Evolutionary conservation across 768 basidiomycete species (phyloP).

Genomic region (Cystofilobasidium bisporidii): DNA sequence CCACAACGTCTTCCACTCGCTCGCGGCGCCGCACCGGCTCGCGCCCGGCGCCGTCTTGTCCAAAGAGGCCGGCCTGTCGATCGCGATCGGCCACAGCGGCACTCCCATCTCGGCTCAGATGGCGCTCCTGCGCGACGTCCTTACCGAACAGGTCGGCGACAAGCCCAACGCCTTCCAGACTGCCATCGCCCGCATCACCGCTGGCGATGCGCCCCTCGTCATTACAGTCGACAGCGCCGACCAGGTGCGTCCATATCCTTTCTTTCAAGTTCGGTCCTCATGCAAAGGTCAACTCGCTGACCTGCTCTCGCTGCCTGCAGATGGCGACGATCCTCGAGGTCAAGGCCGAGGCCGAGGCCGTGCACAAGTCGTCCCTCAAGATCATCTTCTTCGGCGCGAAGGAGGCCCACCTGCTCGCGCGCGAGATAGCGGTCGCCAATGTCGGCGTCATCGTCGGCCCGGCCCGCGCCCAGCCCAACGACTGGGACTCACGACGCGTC

Average conservation of each 20-base stretch:
- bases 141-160: constrained; percentile 31
- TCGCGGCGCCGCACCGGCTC: background rate
- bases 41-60: constrained; percentile 39
- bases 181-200: background rate
- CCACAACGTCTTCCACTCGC: constrained; percentile 51
- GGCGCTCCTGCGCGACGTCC: constrained; percentile 45
- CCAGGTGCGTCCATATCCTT: background rate
- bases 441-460: constrained; percentile 65
- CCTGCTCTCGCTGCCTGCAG: background rate
- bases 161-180: background rate
- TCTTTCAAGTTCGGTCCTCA: background rate
- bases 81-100: constrained; percentile 20
- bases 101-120: constrained; percentile 16
- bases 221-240: constrained; percentile 13
- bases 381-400: constrained; percentile 44
- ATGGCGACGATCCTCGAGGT: constrained; percentile 18
- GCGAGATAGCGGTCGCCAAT: constrained; percentile 55
- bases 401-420: constrained; percentile 64
- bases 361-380: background rate
- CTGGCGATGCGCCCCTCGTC: background rate
- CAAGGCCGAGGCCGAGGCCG: constrained; percentile 11
- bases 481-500: constrained; percentile 53
- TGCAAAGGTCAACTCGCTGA: too few relatives aligned
- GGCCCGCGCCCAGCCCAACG: constrained; percentile 49
- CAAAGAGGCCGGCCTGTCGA: constrained; percentile 52